Base-by-base conservation (phyloP, 768 basidiomycete genomes). In the Hydnum rufescens region DNA sequence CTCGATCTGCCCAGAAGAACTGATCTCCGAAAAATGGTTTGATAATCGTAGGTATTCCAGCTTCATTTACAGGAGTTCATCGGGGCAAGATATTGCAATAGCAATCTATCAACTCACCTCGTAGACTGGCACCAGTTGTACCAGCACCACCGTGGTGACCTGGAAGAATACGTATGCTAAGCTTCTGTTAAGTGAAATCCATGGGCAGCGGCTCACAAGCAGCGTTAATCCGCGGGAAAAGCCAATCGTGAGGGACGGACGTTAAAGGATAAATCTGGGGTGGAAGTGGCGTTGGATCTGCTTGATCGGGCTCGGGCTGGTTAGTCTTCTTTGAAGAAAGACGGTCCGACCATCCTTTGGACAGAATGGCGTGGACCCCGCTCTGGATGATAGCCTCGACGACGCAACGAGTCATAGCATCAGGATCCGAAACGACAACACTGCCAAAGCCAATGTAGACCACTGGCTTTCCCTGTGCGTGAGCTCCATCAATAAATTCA, bases 381-480 rank as follows among this genome's bases (percentile, higher is more conserved):
- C 88, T 88, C 54, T 78, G 74, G 6, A 79, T 63, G 48, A 97
- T 80, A 3, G 93, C 87, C 47, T 95, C 85, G 42, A 93, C 73
- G 48, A 99, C 83, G 60, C 77, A 85, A 39, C 77, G 77, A 0
- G 95, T 96, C 84, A 99, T 89, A 36, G 75, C 74, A 61, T 76
- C 81, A 2, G 93, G 92, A 64, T 99, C 89, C 23, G 90, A 82
- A 44, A 99, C 92, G 53, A 99, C 88, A 56, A 97, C 93, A 54
- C 88, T 92, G 31, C 92, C 92, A 61, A 96, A 97, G 31, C 93
- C 93, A 62, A 99, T 88, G 66, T 97, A 99, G 5, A 96, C 88
- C 32, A 99, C 71, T 67, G 89, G 95, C 74, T 85, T 89, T 52
- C 76, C 76, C 23, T 70, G 67, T 32, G 70, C 68, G 58, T 76